Percentiles rank a stretch among this genome's conserved stretches.
Evolutionary conservation across 179 eudicot genomes (phyloP).

Genomic region (Corrigiola litoralis): DNA sequence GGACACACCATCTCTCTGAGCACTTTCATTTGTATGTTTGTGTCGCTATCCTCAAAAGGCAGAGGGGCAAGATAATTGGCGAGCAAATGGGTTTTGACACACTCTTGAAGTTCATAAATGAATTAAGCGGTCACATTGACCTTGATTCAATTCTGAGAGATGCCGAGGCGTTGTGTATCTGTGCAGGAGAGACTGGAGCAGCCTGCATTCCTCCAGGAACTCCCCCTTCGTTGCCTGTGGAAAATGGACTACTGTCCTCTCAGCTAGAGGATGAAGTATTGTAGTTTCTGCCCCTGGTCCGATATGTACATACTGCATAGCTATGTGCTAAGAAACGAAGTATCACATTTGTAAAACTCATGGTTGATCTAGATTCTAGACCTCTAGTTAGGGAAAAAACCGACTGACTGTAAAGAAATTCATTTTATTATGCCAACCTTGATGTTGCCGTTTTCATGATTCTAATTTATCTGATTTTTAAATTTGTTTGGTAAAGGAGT

Average conservation of each 20-base stretch:
- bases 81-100: conserved; percentile 97
- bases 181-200: conserved; percentile 93
- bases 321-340: conserved; percentile 2
- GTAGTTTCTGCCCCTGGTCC: conserved; percentile 19
- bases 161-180: conserved; percentile 86
- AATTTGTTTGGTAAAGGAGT: background rate
- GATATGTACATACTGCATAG: conserved; percentile 17
- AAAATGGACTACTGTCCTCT: conserved; percentile 41
- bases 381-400: background rate
- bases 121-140: conserved; percentile 76
- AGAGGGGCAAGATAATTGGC: conserved; percentile 74
- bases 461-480: background rate
- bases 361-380: background rate
- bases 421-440: background rate
- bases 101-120: conserved; percentile 82
- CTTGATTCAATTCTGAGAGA: conserved; percentile 64
- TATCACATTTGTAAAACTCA: background rate
- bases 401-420: conserved; percentile 2
- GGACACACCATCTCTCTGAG: conserved; percentile 81
- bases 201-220: conserved; percentile 96
- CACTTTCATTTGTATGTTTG: conserved; percentile 85
- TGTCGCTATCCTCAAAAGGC: conserved; percentile 72
- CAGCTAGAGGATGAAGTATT: conserved; percentile 75
- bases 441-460: background rate
- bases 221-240: conserved; percentile 77